A percentile compares a stretch with the other conserved stretches of the same genome.
Evolutionary conservation across 2,329 filamentous ascomycete genomes (phyloP).

Genomic region (Colletotrichum acutatum): DNA sequence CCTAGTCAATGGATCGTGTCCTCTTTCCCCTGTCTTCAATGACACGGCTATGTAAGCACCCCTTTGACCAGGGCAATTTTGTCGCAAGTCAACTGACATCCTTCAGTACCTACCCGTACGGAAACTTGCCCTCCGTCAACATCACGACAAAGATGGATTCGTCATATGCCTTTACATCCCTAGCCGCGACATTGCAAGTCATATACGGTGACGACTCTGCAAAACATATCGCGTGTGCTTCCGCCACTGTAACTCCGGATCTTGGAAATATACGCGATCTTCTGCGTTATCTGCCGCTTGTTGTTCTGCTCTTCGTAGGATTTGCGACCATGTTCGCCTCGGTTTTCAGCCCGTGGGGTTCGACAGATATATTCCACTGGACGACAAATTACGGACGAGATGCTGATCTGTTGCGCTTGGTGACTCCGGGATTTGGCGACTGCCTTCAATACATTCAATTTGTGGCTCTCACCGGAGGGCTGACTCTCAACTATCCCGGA

Average conservation of each 20-base stretch:
- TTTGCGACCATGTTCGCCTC: constrained; percentile 85
- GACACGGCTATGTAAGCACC: constrained; percentile 50
- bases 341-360: constrained; percentile 94
- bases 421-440: constrained; percentile 96
- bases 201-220: constrained; percentile 76
- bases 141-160: constrained; percentile 80
- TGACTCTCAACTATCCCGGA: constrained; percentile 90
- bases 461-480: constrained; percentile 84
- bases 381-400: constrained; percentile 98
- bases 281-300: constrained; percentile 80
- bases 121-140: constrained; percentile 76
- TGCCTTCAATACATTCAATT: constrained; percentile 98
- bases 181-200: constrained; percentile 78
- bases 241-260: constrained; percentile 84
- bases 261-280: constrained; percentile 77
- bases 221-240: constrained; percentile 81
- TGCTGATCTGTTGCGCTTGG: constrained; percentile 87
- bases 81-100: constrained; percentile 2
- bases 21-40: constrained; percentile 78
- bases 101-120: constrained; percentile 37
- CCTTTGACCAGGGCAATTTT: too few relatives aligned
- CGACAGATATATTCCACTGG: constrained; percentile 91
- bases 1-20: constrained; percentile 74
- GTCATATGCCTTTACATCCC: constrained; percentile 87
- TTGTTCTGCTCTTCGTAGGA: constrained; percentile 82